A percentile compares a stretch with the other conserved stretches of the same genome.
These are phyloP conservation scores for Euptelea pleiosperma DNA, from an alignment of 164 flowering plant genomes.

Conservation along the genomic window DNA sequence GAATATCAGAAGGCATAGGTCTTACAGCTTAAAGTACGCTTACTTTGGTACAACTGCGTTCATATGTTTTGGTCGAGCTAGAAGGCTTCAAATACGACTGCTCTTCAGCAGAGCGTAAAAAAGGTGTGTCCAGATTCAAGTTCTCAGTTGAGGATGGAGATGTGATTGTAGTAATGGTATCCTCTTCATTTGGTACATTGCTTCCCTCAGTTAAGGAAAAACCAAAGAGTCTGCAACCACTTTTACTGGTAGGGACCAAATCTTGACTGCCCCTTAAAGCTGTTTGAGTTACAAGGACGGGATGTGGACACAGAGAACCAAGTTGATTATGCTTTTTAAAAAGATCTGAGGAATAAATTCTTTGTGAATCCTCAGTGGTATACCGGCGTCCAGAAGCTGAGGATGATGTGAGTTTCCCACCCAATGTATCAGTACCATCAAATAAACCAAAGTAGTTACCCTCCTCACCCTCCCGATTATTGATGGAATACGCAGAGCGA, in stretches of 20 bases:
- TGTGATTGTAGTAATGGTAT: slow-evolving; percentile 14
- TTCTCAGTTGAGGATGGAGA: slow-evolving; percentile 22
- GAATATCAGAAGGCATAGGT: slow-evolving; percentile 33
- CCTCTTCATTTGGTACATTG: slow-evolving; percentile 21
- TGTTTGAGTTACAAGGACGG: slow-evolving; percentile 19
- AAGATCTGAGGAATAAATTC: slow-evolving; percentile 15
- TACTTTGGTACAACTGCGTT: slow-evolving; percentile 50
- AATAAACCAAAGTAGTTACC: slow-evolving; percentile 12
- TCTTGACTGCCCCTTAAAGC: slow-evolving; percentile 21
- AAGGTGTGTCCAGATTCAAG: slow-evolving; percentile 24
- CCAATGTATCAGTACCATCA: slow-evolving; percentile 17
- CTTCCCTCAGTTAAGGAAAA: slow-evolving; percentile 64
- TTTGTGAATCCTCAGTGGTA: slow-evolving; percentile 16
- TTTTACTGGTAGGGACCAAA: slow-evolving; percentile 32
- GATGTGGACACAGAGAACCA: slow-evolving; percentile 16
- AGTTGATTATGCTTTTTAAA: slow-evolving; percentile 24
- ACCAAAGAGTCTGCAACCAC: slow-evolving; percentile 82
- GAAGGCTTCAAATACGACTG: slow-evolving; percentile 35
- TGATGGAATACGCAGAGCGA: slow-evolving; percentile 7
- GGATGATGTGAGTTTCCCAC: slow-evolving; percentile 15
- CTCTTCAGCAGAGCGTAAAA: slow-evolving; percentile 30
- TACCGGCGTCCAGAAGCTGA: slow-evolving; percentile 10
- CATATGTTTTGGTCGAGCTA: slow-evolving; percentile 27
- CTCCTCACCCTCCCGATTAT: slow-evolving; percentile 22
- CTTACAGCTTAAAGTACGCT: slow-evolving; percentile 33